These are phyloP conservation scores for Heteromeles arbutifolia DNA, from an alignment of 306 rosid species.

Conservation along the genomic window DNA sequence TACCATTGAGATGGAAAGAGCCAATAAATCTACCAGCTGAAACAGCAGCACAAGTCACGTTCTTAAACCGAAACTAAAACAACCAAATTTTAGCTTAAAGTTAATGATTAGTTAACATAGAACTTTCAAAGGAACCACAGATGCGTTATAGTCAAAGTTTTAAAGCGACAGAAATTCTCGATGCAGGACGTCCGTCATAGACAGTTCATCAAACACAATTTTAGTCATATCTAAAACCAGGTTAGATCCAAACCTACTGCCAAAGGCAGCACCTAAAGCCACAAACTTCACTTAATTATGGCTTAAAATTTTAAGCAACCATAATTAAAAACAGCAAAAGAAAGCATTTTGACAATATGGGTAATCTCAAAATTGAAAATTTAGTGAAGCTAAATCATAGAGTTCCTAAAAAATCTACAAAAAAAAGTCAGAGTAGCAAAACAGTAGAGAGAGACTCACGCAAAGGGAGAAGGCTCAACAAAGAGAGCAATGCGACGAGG, in stretches of 20 bases:
- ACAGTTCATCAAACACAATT: slow-evolving; percentile 19
- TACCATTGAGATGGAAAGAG: not conserved
- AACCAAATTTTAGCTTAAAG: not conserved
- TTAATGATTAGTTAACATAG: not conserved
- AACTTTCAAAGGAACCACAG: not conserved
- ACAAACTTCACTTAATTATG: not conserved
- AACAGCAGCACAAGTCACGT: not conserved
- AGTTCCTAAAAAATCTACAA: not conserved
- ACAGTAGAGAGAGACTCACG: slow-evolving; percentile 43
- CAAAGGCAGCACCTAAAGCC: not conserved
- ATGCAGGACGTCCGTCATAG: not conserved
- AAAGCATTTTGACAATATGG: not conserved
- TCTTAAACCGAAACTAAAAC: not conserved
- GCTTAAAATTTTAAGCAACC: not conserved
- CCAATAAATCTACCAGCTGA: not conserved
- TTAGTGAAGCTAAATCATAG: not conserved
- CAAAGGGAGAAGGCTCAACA: slow-evolving; percentile 98
- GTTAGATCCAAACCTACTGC: not conserved
- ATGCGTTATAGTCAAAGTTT: not conserved
- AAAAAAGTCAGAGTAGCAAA: not conserved
- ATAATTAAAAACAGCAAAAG: not conserved
- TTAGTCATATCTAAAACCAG: not conserved
- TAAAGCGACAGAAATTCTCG: not conserved
- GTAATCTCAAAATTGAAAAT: slow-evolving; percentile 11
- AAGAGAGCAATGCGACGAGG: slow-evolving; percentile 97